A percentile compares a stretch with the other conserved stretches of the same genome.
Conservation (phyloP, 1,139 yeast genomes). For the Protomyces arabidopsidicola region DNA sequence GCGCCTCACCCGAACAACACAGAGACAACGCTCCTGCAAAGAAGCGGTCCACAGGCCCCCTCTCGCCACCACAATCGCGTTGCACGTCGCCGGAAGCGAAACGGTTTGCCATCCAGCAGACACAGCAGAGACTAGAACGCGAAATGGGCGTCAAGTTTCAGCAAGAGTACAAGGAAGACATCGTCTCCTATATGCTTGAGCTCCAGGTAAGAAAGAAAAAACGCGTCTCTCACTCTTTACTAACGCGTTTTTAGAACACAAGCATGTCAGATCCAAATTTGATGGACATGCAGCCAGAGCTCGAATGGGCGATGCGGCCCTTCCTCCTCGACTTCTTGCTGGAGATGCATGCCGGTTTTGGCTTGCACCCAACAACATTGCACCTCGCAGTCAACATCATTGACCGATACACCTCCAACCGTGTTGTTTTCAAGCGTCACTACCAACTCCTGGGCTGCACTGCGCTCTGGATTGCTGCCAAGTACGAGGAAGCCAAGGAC, state of each 20-base stretch:
- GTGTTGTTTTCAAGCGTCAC: slow-evolving; percentile 88
- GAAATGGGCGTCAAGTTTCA: slow-evolving; percentile 35
- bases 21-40: slow-evolving; percentile 20
- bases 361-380: slow-evolving; percentile 71
- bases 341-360: slow-evolving; percentile 74
- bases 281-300: slow-evolving; percentile 89
- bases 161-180: slow-evolving; percentile 41
- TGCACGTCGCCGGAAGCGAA: slow-evolving; percentile 1
- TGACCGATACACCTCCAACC: slow-evolving; percentile 84
- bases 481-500: slow-evolving; percentile 81
- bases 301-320: slow-evolving; percentile 91
- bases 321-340: slow-evolving; percentile 74
- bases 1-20: slow-evolving; percentile 16
- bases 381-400: slow-evolving; percentile 74
- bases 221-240: slow-evolving; percentile 35
- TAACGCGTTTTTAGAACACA: slow-evolving; percentile 18
- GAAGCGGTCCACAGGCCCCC: slow-evolving; percentile 20
- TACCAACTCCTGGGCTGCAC: slow-evolving; percentile 91
- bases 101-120: neutral
- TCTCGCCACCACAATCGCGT: slow-evolving; percentile 21
- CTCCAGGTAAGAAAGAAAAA: slow-evolving; percentile 36
- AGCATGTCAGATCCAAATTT: slow-evolving; percentile 54
- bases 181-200: slow-evolving; percentile 39
- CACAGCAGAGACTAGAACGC: slow-evolving; percentile 31
- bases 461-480: slow-evolving; percentile 91